Evolutionary conservation across 2,329 filamentous ascomycete species (phyloP).

Genomic region (Epichloe gansuensis): DNA sequence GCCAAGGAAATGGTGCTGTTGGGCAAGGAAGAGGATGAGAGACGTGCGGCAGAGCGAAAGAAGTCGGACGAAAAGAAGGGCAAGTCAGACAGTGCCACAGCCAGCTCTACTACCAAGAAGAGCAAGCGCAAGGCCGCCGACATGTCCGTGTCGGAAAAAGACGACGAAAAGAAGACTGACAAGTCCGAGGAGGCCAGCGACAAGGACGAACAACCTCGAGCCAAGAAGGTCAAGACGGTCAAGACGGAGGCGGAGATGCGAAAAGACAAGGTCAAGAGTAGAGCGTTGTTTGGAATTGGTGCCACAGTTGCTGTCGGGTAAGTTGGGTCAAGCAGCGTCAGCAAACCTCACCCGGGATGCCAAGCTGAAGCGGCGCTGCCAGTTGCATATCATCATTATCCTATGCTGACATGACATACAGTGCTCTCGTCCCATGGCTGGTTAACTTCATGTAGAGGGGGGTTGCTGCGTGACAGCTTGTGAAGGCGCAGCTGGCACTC

Average conservation of each 20-base stretch:
- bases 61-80: constrained; percentile 24
- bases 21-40: constrained; percentile 34
- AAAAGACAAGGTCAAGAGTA: constrained; percentile 75
- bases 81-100: constrained; percentile 21
- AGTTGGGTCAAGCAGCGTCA: constrained; percentile 26
- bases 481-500: neutral
- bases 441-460: constrained; percentile 34
- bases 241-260: constrained; percentile 71
- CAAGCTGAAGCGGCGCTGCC: neutral
- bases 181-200: constrained; percentile 16
- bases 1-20: constrained; percentile 81
- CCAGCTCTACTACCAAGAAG: constrained; percentile 31
- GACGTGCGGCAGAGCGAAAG: constrained; percentile 26
- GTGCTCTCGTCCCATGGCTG: constrained; percentile 38
- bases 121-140: constrained; percentile 66
- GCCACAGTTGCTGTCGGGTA: constrained; percentile 86
- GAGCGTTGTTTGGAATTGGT: constrained; percentile 73
- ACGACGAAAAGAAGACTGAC: constrained; percentile 27
- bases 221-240: constrained; percentile 70
- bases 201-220: constrained; percentile 30
- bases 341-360: neutral
- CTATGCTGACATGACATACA: constrained; percentile 12
- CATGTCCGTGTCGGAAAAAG: constrained; percentile 51
- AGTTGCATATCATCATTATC: neutral
- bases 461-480: neutral